Percentiles rank a stretch among this genome's conserved stretches.
phyloP scores from a whole-genome alignment of 2,329 filamentous ascomycete genomes.

The Colletotrichum sp. region DNA sequence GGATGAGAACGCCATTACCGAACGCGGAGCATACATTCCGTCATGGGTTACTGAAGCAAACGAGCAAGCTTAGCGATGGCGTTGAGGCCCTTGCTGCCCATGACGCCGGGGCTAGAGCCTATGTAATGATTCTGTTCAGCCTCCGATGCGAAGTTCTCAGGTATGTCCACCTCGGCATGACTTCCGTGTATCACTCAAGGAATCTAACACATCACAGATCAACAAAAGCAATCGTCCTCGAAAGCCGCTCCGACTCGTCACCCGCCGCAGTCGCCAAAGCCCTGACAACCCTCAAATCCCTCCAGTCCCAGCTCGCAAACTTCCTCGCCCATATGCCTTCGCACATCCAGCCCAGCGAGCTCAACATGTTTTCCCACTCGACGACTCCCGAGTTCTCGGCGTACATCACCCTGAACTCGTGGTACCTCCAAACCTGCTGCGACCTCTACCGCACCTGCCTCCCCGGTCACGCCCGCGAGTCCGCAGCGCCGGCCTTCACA shows the following conservation, averaged over 20 bases:
- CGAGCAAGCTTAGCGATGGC: not conserved
- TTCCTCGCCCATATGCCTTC: not conserved
- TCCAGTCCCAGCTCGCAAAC: not conserved
- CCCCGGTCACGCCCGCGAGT: not conserved
- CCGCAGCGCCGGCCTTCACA: not conserved
- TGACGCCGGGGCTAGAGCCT: not conserved
- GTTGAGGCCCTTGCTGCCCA: not conserved
- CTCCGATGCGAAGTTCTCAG: not conserved
- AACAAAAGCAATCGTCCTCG: not conserved
- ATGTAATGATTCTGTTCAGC: not conserved
- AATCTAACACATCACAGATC: not conserved
- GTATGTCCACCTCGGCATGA: too few relatives aligned
- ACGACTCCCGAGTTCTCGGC: conserved; percentile 1
- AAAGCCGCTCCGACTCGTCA: not conserved
- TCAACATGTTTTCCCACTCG: conserved; percentile 7
- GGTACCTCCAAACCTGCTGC: conserved; percentile 2
- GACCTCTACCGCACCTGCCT: conserved; percentile 1
- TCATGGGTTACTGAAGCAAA: not conserved
- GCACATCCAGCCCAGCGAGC: not conserved
- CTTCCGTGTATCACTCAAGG: too few relatives aligned
- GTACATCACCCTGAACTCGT: conserved; percentile 2
- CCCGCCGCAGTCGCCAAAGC: not conserved
- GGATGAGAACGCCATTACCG: not conserved
- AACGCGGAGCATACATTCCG: not conserved
- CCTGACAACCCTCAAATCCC: not conserved